phyloP scores from a whole-genome alignment of 208 protist species.

The Trypanosoma platydactyli region DNA sequence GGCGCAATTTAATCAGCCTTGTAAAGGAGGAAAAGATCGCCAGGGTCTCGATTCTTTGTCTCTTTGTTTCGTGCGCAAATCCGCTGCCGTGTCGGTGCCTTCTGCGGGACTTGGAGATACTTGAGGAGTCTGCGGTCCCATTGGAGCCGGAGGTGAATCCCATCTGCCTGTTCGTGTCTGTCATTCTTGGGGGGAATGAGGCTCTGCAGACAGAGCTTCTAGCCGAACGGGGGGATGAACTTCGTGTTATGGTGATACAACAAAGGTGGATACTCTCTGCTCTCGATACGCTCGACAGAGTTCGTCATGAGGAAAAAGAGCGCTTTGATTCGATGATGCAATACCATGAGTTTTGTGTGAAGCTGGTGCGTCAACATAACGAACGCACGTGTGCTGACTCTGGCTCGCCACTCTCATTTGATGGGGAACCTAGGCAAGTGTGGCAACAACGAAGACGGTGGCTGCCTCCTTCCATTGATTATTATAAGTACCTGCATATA shows the following conservation, averaged over 20 bases:
- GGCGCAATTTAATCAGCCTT: slow-evolving; percentile 20
- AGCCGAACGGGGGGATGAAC: slow-evolving; percentile 21
- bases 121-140: slow-evolving; percentile 45
- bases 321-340: slow-evolving; percentile 34
- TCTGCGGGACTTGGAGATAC: slow-evolving; percentile 48
- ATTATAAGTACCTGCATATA: slow-evolving; percentile 20
- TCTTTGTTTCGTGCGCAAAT: slow-evolving; percentile 53
- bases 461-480: slow-evolving; percentile 9
- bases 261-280: slow-evolving; percentile 31
- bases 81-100: slow-evolving; percentile 47
- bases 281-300: slow-evolving; percentile 31
- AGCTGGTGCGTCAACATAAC: background rate
- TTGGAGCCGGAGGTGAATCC: slow-evolving; percentile 38
- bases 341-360: slow-evolving; percentile 27
- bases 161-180: slow-evolving; percentile 43
- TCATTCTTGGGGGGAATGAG: slow-evolving; percentile 37
- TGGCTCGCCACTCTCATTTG: background rate
- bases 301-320: slow-evolving; percentile 43
- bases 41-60: slow-evolving; percentile 34
- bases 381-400: background rate
- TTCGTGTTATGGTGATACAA: slow-evolving; percentile 19
- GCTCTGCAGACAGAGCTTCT: slow-evolving; percentile 38
- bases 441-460: background rate
- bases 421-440: too few relatives aligned
- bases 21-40: slow-evolving; percentile 40